A percentile compares a stretch with the other conserved stretches of the same genome.
Conservation (phyloP, 352 stramenopile species). For the Phytophthora idaei region DNA sequence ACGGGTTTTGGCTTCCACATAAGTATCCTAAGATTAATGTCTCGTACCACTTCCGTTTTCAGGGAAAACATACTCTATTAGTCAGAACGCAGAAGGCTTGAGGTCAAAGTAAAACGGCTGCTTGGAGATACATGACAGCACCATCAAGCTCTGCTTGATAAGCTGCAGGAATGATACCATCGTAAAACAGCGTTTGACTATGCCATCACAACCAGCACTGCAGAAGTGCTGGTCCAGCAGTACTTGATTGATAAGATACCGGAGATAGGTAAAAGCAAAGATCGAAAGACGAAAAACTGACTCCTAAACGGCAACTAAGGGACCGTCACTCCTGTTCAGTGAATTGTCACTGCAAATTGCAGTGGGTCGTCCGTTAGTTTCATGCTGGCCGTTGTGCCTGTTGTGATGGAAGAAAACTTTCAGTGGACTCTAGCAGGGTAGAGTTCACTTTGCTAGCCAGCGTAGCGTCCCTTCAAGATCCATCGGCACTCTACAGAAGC, state of each 20-base stretch:
- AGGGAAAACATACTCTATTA: not conserved
- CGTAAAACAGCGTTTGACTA: not conserved
- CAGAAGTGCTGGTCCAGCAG: not conserved
- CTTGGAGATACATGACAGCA: too few relatives aligned
- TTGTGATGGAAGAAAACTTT: constrained; percentile 1
- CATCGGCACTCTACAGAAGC: not conserved
- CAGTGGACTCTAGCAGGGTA: not conserved
- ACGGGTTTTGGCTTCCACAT: constrained; percentile 1
- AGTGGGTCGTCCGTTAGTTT: constrained; percentile 15
- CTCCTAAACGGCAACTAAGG: constrained; percentile 7
- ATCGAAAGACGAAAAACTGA: not conserved
- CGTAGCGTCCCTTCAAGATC: constrained; percentile 29
- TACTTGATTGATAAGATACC: constrained; percentile 8
- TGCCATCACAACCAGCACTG: not conserved
- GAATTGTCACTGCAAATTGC: constrained; percentile 1
- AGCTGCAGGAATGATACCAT: not conserved
- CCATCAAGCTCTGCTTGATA: not conserved
- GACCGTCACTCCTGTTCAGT: constrained; percentile 14
- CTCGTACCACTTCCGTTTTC: not conserved
- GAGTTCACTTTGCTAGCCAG: not conserved
- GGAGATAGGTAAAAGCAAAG: not conserved
- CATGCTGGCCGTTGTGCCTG: constrained; percentile 12
- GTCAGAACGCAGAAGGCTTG: not conserved
- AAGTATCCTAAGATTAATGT: too few relatives aligned
- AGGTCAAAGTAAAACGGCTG: too few relatives aligned